Evolutionary conservation across 2,329 filamentous ascomycete genomes (phyloP).

Genomic region (Colletotrichum liriopes): DNA sequence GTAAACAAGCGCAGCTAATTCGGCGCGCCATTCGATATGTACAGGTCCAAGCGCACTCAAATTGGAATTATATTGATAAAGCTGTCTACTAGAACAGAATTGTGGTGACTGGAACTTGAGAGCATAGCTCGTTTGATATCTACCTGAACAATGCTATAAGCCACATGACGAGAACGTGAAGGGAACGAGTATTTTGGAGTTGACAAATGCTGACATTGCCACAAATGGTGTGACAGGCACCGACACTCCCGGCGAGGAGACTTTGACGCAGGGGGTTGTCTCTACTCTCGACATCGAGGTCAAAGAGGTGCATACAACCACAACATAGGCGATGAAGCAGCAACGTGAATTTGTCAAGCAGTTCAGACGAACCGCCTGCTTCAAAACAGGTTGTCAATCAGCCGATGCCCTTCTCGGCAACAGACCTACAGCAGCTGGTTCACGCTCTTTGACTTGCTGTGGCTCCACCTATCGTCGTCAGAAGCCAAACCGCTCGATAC

Average conservation of each 20-base stretch:
- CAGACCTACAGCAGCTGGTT: background rate
- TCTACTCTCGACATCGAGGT: background rate
- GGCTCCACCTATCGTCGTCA: too few relatives aligned
- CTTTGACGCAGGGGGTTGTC: slow-evolving; percentile 19
- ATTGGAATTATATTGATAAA: background rate
- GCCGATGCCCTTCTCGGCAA: background rate
- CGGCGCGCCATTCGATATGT: too few relatives aligned
- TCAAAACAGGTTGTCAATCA: background rate
- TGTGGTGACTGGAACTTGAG: background rate
- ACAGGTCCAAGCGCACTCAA: too few relatives aligned
- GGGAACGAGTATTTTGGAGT: background rate
- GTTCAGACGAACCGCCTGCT: slow-evolving; percentile 27
- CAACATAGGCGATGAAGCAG: background rate
- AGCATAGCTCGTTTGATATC: too few relatives aligned
- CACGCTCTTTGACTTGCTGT: background rate
- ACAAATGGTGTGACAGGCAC: slow-evolving; percentile 28
- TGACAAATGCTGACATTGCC: slow-evolving; percentile 31
- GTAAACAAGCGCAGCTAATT: too few relatives aligned
- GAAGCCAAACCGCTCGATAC: background rate
- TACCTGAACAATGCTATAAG: background rate
- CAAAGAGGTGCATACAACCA: slow-evolving; percentile 4
- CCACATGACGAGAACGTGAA: background rate
- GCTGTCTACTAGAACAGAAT: rapidly evolving
- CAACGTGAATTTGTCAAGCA: slow-evolving; percentile 32
- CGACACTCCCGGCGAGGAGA: slow-evolving; percentile 17